Base-by-base conservation (phyloP, 352 stramenopile genomes). In the Blastocystis sp. region DNA sequence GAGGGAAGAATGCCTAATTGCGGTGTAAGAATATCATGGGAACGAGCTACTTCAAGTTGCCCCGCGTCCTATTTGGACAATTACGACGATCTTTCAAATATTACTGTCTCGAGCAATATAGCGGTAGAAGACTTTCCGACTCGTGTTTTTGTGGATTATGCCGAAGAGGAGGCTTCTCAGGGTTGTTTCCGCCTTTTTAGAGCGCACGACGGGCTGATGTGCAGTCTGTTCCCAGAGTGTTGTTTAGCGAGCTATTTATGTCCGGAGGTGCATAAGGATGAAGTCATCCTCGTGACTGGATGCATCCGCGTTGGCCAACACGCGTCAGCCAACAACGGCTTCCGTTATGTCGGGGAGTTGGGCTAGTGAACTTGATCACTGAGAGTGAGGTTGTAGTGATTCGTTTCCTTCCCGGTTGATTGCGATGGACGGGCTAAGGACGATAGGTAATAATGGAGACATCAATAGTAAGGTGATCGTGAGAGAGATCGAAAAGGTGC, bases 401-500 rank as follows among this genome's bases (percentile, higher is more conserved):
- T 3, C 37, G 10, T 16, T 19, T 24, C 19, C 33, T 13, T 2
- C 24, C 9, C 33, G 65, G 45, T 19, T 81, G 4, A 63, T 81
- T 35, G 37, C 41, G 13, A 81, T 81, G 35, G 70, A 81, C 33
- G 45, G 41, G 13, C 26, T 66, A 6, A 19, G 35, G 9, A 66
- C 6, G 10, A n/a, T 19, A 65, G 29, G 29, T n/a, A 51, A 21
- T 10, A 12, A 37, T 3, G n/a, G n/a, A n/a, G 24, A 81, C 12
- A 66, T 81, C 59, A 13, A 16, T 2, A 19, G n/a, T 4, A 21
- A 63, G n/a, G 33, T 19, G 10, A 62, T 81, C 6, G 41, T 81
- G n/a, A 39, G 70, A 26, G 70, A 81, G n/a, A 65, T 81, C 4
- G 65, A 81, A 29, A 81, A 81, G 39, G 70, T 45, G 1, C 33